phyloP scores from a whole-genome alignment of 2,329 filamentous ascomycete species.

The Colletotrichum sp. region DNA sequence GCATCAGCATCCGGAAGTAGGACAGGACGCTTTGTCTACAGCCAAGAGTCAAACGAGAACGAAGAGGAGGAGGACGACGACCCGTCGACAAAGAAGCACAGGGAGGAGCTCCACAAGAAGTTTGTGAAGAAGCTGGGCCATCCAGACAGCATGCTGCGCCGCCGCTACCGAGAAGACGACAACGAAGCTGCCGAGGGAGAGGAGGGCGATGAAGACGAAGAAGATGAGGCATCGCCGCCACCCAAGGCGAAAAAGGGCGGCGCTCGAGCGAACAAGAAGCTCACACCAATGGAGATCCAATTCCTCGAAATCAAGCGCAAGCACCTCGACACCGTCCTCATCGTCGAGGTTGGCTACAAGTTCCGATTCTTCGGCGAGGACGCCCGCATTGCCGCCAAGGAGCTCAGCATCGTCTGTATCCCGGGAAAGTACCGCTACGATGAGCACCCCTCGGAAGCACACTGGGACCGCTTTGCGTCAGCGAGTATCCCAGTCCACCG shows the following conservation, averaged over 20 bases:
- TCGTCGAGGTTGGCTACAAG: constrained; percentile 97
- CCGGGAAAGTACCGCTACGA: constrained; percentile 95
- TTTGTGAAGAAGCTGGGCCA: constrained; percentile 92
- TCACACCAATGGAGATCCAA: constrained; percentile 94
- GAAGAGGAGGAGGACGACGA: constrained; percentile 53
- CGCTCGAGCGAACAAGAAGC: constrained; percentile 61
- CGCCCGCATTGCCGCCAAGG: constrained; percentile 85
- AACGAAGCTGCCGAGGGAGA: constrained; percentile 60
- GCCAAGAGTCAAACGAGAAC: constrained; percentile 41
- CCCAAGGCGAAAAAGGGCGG: constrained; percentile 69
- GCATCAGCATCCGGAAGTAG: constrained; percentile 38
- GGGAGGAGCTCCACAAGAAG: constrained; percentile 76
- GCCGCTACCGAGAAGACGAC: constrained; percentile 58
- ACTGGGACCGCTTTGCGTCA: constrained; percentile 89
- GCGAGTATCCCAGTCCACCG: constrained; percentile 95
- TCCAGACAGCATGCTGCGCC: constrained; percentile 78
- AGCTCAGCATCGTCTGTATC: constrained; percentile 94
- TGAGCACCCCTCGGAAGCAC: constrained; percentile 91
- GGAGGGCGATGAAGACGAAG: constrained; percentile 61
- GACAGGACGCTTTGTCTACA: constrained; percentile 59
- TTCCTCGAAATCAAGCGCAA: constrained; percentile 93
- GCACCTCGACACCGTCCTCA: constrained; percentile 86
- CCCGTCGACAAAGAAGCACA: constrained; percentile 57
- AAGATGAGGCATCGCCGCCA: constrained; percentile 55
- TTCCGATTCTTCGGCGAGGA: constrained; percentile 98